Percentiles rank a stretch among this genome's conserved stretches.
phyloP scores from a whole-genome alignment of 2,329 filamentous ascomycete genomes.

The Gaeumannomyces sp. region DNA sequence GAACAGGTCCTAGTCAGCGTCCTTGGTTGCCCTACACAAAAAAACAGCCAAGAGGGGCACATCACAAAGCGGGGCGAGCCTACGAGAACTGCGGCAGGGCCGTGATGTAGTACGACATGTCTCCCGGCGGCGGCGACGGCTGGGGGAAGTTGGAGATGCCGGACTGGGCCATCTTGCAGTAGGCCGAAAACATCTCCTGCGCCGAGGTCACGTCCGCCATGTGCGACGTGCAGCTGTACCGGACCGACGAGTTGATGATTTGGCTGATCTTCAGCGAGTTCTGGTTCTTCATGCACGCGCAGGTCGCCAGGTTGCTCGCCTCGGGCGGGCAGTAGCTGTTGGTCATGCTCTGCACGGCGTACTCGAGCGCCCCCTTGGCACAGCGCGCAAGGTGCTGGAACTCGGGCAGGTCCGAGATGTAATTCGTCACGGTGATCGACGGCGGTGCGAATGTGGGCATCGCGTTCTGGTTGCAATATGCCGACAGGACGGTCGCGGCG shows the following conservation, averaged over 20 bases:
- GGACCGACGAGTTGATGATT: slow-evolving; percentile 36
- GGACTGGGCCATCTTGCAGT: slow-evolving; percentile 40
- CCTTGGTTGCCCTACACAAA: not conserved
- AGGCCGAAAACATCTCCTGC: slow-evolving; percentile 43
- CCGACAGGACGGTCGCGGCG: slow-evolving; percentile 35
- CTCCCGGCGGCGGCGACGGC: slow-evolving; percentile 40
- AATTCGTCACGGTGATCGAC: slow-evolving; percentile 35
- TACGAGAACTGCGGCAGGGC: slow-evolving; percentile 39
- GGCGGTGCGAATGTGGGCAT: slow-evolving; percentile 36
- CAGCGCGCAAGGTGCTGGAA: slow-evolving; percentile 37
- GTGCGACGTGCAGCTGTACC: slow-evolving; percentile 38
- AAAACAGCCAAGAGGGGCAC: not conserved
- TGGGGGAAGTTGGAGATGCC: slow-evolving; percentile 44
- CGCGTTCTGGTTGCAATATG: slow-evolving; percentile 42
- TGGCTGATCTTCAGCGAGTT: slow-evolving; percentile 38
- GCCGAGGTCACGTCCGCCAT: slow-evolving; percentile 42
- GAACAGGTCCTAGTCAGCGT: not conserved
- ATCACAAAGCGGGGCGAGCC: too few relatives aligned
- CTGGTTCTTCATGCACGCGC: slow-evolving; percentile 45
- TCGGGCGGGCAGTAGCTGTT: slow-evolving; percentile 22
- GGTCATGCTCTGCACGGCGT: slow-evolving; percentile 32
- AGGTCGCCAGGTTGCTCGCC: slow-evolving; percentile 34
- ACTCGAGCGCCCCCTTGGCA: slow-evolving; percentile 30
- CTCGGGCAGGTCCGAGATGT: slow-evolving; percentile 44
- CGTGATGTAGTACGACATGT: slow-evolving; percentile 51